Conservation (phyloP, 2,329 filamentous ascomycete species). For the Microcyclosporella mali region DNA sequence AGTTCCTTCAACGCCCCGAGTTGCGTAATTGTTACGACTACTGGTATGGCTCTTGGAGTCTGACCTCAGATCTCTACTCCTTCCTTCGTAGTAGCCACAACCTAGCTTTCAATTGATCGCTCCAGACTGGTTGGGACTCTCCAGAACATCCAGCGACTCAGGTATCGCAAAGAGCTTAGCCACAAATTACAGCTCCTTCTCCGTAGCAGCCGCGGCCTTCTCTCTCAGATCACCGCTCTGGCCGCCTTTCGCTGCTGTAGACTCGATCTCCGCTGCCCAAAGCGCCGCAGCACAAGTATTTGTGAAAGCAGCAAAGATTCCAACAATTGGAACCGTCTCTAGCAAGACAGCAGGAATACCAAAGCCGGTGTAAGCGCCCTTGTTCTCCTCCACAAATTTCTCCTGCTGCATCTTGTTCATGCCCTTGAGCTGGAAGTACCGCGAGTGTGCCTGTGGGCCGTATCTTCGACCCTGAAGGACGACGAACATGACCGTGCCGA, state of each 20-base stretch:
- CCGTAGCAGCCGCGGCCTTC: conserved; percentile 25
- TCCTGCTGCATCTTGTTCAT: conserved; percentile 63
- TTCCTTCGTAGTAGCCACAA: no score
- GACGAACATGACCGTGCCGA: conserved; percentile 78
- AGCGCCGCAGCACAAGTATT: conserved; percentile 87
- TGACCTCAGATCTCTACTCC: no score
- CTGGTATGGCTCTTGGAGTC: no score
- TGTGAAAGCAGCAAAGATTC: conserved; percentile 81
- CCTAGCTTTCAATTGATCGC: no score
- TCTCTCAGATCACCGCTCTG: conserved; percentile 30
- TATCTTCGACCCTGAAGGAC: conserved; percentile 56
- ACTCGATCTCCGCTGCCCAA: conserved; percentile 67
- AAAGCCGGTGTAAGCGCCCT: conserved; percentile 69
- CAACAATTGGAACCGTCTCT: conserved; percentile 76
- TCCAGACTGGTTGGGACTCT: no score
- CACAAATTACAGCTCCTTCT: conserved; percentile 1
- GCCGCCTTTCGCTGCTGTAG: conserved; percentile 16
- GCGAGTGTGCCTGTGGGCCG: conserved; percentile 49
- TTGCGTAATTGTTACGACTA: no score
- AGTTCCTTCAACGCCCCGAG: no score
- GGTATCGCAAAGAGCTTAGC: no score
- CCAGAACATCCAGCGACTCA: neutral
- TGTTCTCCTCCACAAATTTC: conserved; percentile 63
- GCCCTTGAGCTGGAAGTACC: conserved; percentile 78
- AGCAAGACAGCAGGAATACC: conserved; percentile 77